These are phyloP conservation scores for Durio zibethinus DNA, from an alignment of 345 rosid genomes.

Conservation along the genomic window DNA sequence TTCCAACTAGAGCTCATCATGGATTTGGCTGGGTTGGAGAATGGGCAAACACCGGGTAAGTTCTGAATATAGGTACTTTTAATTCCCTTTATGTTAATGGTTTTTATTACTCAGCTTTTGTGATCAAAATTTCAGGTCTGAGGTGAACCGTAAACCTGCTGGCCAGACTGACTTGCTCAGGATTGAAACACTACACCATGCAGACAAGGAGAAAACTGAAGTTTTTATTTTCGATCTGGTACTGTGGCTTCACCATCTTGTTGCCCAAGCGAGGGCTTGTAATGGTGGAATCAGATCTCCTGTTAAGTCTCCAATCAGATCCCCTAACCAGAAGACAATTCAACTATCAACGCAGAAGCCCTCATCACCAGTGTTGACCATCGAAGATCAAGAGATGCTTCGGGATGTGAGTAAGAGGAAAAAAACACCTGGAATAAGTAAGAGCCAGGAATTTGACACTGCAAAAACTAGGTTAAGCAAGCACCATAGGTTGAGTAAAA, in stretches of 20 bases:
- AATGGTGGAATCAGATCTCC: conserved; percentile 76
- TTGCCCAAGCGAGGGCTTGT: conserved; percentile 66
- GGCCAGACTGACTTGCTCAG: conserved; percentile 77
- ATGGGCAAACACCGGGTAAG: conserved; percentile 98
- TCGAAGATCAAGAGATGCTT: conserved; percentile 95
- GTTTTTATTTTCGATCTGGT: conserved; percentile 71
- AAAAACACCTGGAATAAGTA: conserved; percentile 84
- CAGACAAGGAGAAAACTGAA: conserved; percentile 89
- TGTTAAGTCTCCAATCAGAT: conserved; percentile 78
- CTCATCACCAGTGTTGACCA: conserved; percentile 47
- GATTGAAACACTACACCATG: conserved; percentile 94
- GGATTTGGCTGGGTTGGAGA: conserved; percentile 99
- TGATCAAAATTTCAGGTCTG: conserved; percentile 48
- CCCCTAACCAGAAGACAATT: conserved; percentile 59
- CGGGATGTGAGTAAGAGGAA: conserved; percentile 82
- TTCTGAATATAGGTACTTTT: conserved; percentile 6
- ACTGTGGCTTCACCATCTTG: conserved; percentile 90
- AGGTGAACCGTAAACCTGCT: conserved; percentile 58
- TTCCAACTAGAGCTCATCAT: conserved; percentile 78
- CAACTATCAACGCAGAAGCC: conserved; percentile 41
- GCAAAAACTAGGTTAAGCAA: conserved; percentile 55
- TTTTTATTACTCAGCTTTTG: conserved; percentile 3
- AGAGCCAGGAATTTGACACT: conserved; percentile 89
- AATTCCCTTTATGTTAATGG: conserved; percentile 6
- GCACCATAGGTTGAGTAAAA: conserved; percentile 85